Conservation (phyloP, 495 filamentous ascomycete genomes). For the Trichoderma orchidacearum region DNA sequence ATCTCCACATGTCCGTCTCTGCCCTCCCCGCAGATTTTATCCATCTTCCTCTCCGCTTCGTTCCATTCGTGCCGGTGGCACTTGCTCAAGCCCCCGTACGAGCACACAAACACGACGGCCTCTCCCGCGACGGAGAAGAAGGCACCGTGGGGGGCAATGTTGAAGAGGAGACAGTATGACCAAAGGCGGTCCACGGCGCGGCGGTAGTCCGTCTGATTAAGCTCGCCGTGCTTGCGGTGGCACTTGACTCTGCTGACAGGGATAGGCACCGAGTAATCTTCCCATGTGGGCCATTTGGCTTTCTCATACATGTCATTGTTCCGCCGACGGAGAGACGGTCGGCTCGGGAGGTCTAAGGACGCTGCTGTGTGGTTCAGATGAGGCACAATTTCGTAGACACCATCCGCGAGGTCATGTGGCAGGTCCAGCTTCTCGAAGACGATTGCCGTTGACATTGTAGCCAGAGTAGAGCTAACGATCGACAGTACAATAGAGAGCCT, state of each 20-base stretch:
- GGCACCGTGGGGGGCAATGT: neutral
- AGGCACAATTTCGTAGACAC: too few relatives aligned
- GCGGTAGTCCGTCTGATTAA: neutral
- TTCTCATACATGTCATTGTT: neutral
- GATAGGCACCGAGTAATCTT: neutral
- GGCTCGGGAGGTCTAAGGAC: too few relatives aligned
- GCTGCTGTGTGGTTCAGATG: too few relatives aligned
- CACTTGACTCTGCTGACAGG: neutral
- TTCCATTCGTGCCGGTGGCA: neutral
- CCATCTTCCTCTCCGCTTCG: neutral
- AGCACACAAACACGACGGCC: neutral
- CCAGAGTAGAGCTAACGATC: too few relatives aligned
- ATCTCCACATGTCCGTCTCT: neutral
- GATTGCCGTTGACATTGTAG: too few relatives aligned
- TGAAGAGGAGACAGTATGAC: neutral
- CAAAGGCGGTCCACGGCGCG: neutral
- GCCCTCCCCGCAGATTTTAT: neutral
- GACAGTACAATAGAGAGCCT: too few relatives aligned
- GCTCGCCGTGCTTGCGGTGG: neutral
- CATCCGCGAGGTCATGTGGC: too few relatives aligned
- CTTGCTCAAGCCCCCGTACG: neutral
- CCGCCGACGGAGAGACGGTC: neutral
- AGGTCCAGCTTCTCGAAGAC: too few relatives aligned
- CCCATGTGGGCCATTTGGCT: neutral
- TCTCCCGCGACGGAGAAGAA: neutral